Evolutionary conservation across 1,284 basidiomycete species (phyloP).

Genomic region (Rhodotorula sp.): DNA sequence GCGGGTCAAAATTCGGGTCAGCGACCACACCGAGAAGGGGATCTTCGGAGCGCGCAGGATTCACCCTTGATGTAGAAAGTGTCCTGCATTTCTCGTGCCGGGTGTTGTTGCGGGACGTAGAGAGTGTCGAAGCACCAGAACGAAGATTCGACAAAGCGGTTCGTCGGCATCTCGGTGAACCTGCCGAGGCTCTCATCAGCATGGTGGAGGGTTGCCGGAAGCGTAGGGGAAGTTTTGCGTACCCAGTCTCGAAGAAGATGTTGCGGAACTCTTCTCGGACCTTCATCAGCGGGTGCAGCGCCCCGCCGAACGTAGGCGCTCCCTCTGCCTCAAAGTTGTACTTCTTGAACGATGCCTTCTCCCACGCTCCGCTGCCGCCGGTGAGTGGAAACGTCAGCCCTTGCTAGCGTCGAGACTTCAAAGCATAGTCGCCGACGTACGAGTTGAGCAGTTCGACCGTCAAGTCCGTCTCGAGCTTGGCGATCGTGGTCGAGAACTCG

Average conservation of each 20-base stretch:
- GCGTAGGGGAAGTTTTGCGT: conserved; percentile 41
- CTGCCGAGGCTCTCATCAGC: conserved; percentile 53
- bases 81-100: conserved; percentile 95
- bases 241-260: conserved; percentile 99
- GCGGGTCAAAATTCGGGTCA: background rate
- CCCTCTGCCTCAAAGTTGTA: conserved; percentile 99
- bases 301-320: conserved; percentile 80
- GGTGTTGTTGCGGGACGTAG: conserved; percentile 99
- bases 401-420: background rate
- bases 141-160: conserved; percentile 92
- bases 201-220: background rate
- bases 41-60: background rate
- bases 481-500: conserved; percentile 86
- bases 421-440: conserved; percentile 56
- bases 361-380: conserved; percentile 77
- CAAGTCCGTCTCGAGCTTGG: conserved; percentile 96
- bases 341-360: conserved; percentile 88
- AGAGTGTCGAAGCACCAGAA: conserved; percentile 99
- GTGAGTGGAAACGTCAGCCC: background rate
- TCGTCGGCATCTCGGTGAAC: conserved; percentile 99
- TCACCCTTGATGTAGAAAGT: conserved; percentile 95
- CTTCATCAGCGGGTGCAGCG: conserved; percentile 93
- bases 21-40: background rate
- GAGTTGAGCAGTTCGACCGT: conserved; percentile 92
- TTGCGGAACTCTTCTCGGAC: conserved; percentile 96